Percentiles rank a stretch among this genome's conserved stretches.
These are phyloP conservation scores for Iberis pinnata DNA, from an alignment of 345 rosid species.

Conservation along the genomic window DNA sequence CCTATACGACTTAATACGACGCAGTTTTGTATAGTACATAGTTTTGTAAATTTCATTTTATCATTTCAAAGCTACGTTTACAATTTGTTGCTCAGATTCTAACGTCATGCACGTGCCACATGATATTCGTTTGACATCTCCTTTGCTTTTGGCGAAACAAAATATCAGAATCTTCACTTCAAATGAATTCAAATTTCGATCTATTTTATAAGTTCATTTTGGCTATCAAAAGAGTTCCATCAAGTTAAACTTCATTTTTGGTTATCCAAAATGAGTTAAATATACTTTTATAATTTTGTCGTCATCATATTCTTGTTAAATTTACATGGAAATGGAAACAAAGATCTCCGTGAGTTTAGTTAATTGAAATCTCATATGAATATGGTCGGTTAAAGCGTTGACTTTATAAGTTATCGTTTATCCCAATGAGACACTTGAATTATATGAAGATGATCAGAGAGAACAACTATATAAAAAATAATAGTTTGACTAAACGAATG, in stretches of 20 bases:
- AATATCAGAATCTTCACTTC: not conserved
- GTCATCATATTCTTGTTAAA: no score
- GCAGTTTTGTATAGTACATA: no score
- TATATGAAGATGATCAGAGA: not conserved
- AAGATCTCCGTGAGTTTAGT: slow-evolving; percentile 24
- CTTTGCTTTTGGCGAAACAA: not conserved
- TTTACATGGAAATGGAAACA: slow-evolving; percentile 15
- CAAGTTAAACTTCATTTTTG: not conserved
- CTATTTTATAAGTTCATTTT: not conserved
- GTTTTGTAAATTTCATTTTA: not conserved
- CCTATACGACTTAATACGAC: not conserved
- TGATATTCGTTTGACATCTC: slow-evolving; percentile 8
- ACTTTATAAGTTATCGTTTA: slow-evolving; percentile 12
- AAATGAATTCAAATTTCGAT: not conserved
- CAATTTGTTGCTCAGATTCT: slow-evolving; percentile 8
- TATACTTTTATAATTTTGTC: no score
- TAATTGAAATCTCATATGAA: slow-evolving; percentile 13
- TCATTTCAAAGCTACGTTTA: not conserved
- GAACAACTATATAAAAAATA: not conserved
- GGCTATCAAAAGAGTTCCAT: not conserved
- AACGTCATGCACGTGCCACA: slow-evolving; percentile 25
- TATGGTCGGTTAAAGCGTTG: slow-evolving; percentile 31
- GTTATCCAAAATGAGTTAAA: no score
- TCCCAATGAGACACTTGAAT: slow-evolving; percentile 18
- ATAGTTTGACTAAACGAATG: slow-evolving; percentile 6